Percentiles rank a stretch among this genome's conserved stretches.
Conservation (phyloP, 306 rosid genomes). For the Begonia fuchsioides region DNA sequence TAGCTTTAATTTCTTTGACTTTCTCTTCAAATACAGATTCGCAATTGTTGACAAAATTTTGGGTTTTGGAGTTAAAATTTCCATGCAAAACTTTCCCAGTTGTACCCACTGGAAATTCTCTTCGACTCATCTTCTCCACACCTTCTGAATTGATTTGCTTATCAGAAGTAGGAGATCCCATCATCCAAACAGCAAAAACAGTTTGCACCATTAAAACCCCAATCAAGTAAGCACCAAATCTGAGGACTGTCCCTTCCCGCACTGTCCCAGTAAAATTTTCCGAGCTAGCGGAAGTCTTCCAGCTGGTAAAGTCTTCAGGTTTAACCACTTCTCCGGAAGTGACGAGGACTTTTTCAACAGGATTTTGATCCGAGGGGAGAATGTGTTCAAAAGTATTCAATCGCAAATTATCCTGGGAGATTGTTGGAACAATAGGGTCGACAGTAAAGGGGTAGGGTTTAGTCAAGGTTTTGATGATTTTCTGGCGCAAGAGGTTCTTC, state of each 20-base stretch:
- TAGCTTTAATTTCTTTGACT: constrained; percentile 53
- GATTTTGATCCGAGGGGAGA: constrained; percentile 8
- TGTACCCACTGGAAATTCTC: constrained; percentile 11
- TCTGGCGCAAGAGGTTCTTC: constrained; percentile 54
- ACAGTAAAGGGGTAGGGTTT: constrained; percentile 21
- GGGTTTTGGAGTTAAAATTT: constrained; percentile 5
- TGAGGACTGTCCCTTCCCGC: constrained; percentile 26
- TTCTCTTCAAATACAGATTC: constrained; percentile 25
- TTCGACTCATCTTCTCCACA: constrained; percentile 6
- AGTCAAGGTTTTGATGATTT: constrained; percentile 43
- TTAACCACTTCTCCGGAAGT: constrained; percentile 10
- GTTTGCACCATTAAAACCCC: constrained; percentile 51
- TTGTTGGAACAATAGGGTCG: constrained; percentile 5
- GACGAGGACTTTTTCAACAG: constrained; percentile 3
- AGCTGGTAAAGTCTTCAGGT: constrained; percentile 10
- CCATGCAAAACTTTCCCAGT: constrained; percentile 12
- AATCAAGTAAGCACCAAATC: constrained; percentile 35
- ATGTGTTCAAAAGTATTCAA: constrained; percentile 6
- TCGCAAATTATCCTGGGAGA: constrained; percentile 11
- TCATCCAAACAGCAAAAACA: constrained; percentile 30
- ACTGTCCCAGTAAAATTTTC: constrained; percentile 7
- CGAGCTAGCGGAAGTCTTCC: constrained; percentile 10
- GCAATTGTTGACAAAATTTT: constrained; percentile 11
- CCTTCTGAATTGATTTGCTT: constrained; percentile 14
- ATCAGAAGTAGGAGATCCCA: constrained; percentile 17